Base-by-base conservation (phyloP, 768 basidiomycete species). In the Boletus pseudo-olivaceus region DNA sequence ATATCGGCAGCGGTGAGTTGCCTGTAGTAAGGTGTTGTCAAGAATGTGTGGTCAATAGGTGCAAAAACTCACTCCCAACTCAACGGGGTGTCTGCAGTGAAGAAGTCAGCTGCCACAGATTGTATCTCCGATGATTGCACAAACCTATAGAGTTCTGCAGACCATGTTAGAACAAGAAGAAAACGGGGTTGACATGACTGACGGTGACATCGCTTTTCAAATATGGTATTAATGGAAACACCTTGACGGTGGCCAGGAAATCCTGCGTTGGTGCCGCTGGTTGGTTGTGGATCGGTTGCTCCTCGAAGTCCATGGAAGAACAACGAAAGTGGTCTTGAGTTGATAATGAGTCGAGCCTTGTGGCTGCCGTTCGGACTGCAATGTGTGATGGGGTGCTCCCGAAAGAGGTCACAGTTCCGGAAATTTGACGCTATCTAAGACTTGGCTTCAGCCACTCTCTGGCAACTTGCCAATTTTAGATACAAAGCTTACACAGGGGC, bases 1-100 rank as follows among this genome's bases (percentile, higher is more conserved):
- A 93, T 81, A 63, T 93, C 91, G 7, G 89, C 81, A 1, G 90
- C 88, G 7, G 83, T 89, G 52, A 93, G 75, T 62, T 93, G 90
- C n/a, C 88, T 90, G 40, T 17, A 29, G 44, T 54, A 54, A 51
- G 48, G 49, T 40, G 33, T 47, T 33, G 49, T 55, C 41, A 52
- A 49, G 38, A 51, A 42, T 4, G 41, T 15, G 39, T 19, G 20
- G 54, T 30, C 2, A 7, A 54, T 10, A 20, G 11, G 43, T 26
- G 33, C 14, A 23, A 45, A 45, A 30, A 81, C 86, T 71, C 61
- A 90, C 89, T 88, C 87, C 89, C 89, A 92, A 54, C 80, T 87
- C 55, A 92, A 66, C 10, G 88, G 81, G 47, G 82, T 82, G 62
- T 91, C 90, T 88, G 46, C 12, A 38, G 15, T 27, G 38, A 49